These are phyloP conservation scores for Emergomyces pasteurianus DNA, from an alignment of 2,329 filamentous ascomycete species.

Conservation along the genomic window DNA sequence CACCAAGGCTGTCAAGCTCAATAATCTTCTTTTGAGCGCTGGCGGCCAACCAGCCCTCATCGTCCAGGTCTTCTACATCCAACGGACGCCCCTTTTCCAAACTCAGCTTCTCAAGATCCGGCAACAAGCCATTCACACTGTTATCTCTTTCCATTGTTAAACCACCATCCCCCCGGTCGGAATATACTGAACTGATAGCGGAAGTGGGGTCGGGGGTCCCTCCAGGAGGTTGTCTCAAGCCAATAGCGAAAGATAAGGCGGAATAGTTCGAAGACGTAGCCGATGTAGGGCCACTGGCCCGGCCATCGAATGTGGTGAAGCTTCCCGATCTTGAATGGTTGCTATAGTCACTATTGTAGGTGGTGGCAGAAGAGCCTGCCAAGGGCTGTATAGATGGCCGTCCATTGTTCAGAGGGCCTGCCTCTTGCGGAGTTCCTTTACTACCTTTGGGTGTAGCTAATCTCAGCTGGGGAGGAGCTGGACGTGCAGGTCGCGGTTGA, in stretches of 20 bases:
- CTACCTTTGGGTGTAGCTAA: conserved; percentile 74
- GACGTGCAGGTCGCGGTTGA: conserved; percentile 35
- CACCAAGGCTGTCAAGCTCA: conserved; percentile 79
- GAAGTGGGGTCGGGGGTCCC: conserved; percentile 75
- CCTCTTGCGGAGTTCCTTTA: conserved; percentile 58
- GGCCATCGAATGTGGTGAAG: conserved; percentile 60
- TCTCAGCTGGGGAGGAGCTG: conserved; percentile 65
- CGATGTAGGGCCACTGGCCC: conserved; percentile 68
- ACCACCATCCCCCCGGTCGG: conserved; percentile 64
- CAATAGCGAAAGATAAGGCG: conserved; percentile 68
- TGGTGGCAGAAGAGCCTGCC: conserved; percentile 49
- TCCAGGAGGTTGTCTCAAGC: conserved; percentile 46
- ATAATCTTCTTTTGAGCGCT: conserved; percentile 78
- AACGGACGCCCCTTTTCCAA: conserved; percentile 70
- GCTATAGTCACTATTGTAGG: conserved; percentile 68
- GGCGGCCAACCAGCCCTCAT: conserved; percentile 88
- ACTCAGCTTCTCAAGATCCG: conserved; percentile 66
- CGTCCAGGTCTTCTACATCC: conserved; percentile 89
- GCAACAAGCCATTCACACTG: conserved; percentile 65
- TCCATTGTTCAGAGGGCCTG: conserved; percentile 42
- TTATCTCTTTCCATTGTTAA: conserved; percentile 70
- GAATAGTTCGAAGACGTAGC: conserved; percentile 82
- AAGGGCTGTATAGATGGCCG: conserved; percentile 45
- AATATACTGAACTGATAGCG: conserved; percentile 74
- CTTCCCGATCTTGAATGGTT: conserved; percentile 72